Base-by-base conservation (phyloP, 306 rosid genomes). In the Adenanthera pavonina region DNA sequence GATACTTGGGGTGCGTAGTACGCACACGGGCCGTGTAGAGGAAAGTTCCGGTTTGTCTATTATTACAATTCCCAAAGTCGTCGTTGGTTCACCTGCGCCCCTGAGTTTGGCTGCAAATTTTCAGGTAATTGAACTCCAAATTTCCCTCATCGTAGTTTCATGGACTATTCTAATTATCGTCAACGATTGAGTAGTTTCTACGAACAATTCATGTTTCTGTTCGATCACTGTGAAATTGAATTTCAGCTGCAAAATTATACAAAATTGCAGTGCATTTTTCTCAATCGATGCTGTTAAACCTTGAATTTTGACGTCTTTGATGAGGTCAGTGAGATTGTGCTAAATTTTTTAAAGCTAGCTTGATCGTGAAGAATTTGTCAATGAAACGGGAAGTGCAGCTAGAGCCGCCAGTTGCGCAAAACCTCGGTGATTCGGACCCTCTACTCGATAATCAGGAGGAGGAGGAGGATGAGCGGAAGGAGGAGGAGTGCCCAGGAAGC, bases 311-410 rank as follows among this genome's bases (percentile, higher is more conserved):
- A 48, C 80, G 20, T 53, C 54, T 80, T 8, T 20, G 15, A 33
- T 44, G 73, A 16, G 78, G 81, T 78, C 76, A 20, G 65, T 41
- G 82, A 52, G 51, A 68, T 59, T 65, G 60, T 82, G 76, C 51
- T 83, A 87, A 91, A 90, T 83, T 81, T 86, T 83, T 59, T 64
- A 48, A 60, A 77, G 80, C 46, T 74, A 69, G 15, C 9, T 70
- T 71, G 75, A 59, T 84, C 43, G 47, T 20, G 36, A 78, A 48
- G 85, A 61, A 78, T 70, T 75, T n/a, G 74, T 62, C 91, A 67
- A 94, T 96, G 99, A 83, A 87, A 69, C 88, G 94, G 79, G 99
- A 96, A 84, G 97, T 96, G 30, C 97, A 96, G 86, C 94, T 96
- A 68, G 93, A 86, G 66, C 86, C 97, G 69, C 75, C 85, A 46